Evolutionary conservation across 2,329 filamentous ascomycete species (phyloP).

Genomic region (Huntiella bhutanensis): DNA sequence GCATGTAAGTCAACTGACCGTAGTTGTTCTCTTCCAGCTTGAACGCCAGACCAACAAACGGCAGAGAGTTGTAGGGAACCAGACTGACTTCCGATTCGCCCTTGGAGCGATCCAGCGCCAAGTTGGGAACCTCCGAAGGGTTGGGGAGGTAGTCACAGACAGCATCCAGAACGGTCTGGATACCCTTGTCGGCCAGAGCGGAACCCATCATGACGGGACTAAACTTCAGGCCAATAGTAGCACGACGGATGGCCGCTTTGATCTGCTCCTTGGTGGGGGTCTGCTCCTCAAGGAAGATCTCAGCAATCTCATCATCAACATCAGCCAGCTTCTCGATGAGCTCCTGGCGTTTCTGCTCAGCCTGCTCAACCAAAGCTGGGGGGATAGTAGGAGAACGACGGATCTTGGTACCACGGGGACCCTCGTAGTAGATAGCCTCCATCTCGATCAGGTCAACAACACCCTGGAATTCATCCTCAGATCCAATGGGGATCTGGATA

Average conservation of each 20-base stretch:
- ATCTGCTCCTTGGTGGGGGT: slow-evolving; percentile 67
- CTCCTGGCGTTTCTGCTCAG: slow-evolving; percentile 61
- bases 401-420: slow-evolving; percentile 59
- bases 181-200: slow-evolving; percentile 79
- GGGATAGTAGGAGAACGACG: slow-evolving; percentile 65
- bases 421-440: slow-evolving; percentile 86
- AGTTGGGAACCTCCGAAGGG: slow-evolving; percentile 72
- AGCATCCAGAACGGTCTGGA: slow-evolving; percentile 92
- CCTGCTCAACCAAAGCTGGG: slow-evolving; percentile 55
- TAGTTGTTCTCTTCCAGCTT: slow-evolving; percentile 99
- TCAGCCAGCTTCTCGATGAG: slow-evolving; percentile 92
- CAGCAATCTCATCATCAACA: slow-evolving; percentile 93
- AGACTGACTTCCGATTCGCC: slow-evolving; percentile 67
- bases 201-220: slow-evolving; percentile 93
- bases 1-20: slow-evolving; percentile 93
- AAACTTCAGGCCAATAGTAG: slow-evolving; percentile 80
- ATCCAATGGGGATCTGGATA: slow-evolving; percentile 83
- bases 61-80: slow-evolving; percentile 79
- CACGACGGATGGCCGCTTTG: slow-evolving; percentile 75
- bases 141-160: slow-evolving; percentile 94
- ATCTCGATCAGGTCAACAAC: slow-evolving; percentile 85
- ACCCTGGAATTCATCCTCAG: slow-evolving; percentile 79
- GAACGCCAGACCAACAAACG: slow-evolving; percentile 91
- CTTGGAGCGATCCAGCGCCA: slow-evolving; percentile 67
- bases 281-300: slow-evolving; percentile 77